These are phyloP conservation scores for Globisporangium cystogenes DNA, from an alignment of 352 stramenopile genomes.

Conservation along the genomic window DNA sequence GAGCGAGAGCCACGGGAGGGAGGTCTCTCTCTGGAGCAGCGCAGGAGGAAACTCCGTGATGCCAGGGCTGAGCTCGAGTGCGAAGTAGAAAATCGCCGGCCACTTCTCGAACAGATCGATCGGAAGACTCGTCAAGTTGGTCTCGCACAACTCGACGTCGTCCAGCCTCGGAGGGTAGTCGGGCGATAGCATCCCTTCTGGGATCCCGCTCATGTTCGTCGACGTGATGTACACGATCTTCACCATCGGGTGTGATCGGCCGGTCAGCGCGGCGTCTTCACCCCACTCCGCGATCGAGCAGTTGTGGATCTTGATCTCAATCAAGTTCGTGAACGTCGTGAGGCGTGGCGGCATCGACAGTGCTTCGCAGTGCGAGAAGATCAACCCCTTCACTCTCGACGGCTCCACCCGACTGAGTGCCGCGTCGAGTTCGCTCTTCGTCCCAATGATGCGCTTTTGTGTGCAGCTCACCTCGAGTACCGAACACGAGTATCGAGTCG, in stretches of 20 bases:
- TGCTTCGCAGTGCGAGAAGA: conserved; percentile 25
- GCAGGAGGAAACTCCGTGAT: neutral
- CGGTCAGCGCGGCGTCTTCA: conserved; percentile 15
- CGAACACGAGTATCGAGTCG: too few relatives aligned
- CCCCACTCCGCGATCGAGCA: conserved; percentile 25
- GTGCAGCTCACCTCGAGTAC: too few relatives aligned
- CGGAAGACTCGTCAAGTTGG: conserved; percentile 22
- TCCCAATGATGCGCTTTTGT: neutral
- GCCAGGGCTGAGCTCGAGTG: neutral
- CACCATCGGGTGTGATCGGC: conserved; percentile 16
- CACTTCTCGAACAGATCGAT: neutral
- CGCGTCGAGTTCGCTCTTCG: conserved; percentile 5
- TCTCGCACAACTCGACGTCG: conserved; percentile 35
- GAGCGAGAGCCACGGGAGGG: conserved; percentile 1
- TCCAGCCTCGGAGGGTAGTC: conserved; percentile 26
- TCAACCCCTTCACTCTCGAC: conserved; percentile 13
- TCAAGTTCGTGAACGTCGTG: conserved; percentile 18
- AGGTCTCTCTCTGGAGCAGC: neutral
- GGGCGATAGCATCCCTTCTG: conserved; percentile 18
- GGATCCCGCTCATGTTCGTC: conserved; percentile 27
- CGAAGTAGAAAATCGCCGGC: conserved; percentile 1
- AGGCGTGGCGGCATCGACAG: conserved; percentile 22
- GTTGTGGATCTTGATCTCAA: conserved; percentile 38
- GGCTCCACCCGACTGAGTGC: conserved; percentile 17
- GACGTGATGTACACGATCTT: conserved; percentile 23